Base-by-base conservation (phyloP, 176 grass and related monocot species). In the Puya raimondii region DNA sequence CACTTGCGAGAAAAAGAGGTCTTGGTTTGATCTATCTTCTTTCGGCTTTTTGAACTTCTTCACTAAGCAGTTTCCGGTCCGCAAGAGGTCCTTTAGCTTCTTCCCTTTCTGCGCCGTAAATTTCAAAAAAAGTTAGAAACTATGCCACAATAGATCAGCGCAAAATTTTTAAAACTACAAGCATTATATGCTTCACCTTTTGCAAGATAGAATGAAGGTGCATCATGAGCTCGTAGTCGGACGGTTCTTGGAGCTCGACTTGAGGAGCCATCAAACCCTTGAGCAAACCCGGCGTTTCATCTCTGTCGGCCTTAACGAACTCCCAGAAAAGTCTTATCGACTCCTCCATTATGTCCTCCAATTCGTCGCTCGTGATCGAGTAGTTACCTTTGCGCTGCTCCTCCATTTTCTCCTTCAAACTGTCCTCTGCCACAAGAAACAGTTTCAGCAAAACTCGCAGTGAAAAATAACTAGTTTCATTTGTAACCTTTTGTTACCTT, bases 11-110 rank as follows among this genome's bases (percentile, higher is more conserved):
- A 97, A 97, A 72, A 93, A 92, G 53, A 92, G 84, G 74, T 86
- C 83, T 79, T 84, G 80, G 80, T 97, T 87, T 23, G 86, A 77
- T 61, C 87, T 70, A 59, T 90, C 94, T 77, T 97, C 89, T 80
- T 84, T 92, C 17, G 94, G 89, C 72, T 84, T 97, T 78, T 97
- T 93, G 74, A 97, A 90, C 81, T 97, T 97, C 78, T 97, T 97
- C 23, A 97, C 89, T 0, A 97, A 47, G 80, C 94, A 97, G 78
- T 97, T 97, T 5, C 94, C 89, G 0, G 87, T 97, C 74, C 85
- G 74, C 80, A 97, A 67, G 65, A 87, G 73, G 77, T 97, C 94
- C 79, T 90, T 97, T 65, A 97, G 71, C 72, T 75, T 90, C 80
- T 90, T 97, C 27, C 90, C 86, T 78, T 93, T 97, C 94, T 97